Evolutionary conservation across 306 rosid genomes (phyloP), one percentile per base, ranked within the genome.

Genomic region (Fagus crenata): DNA sequence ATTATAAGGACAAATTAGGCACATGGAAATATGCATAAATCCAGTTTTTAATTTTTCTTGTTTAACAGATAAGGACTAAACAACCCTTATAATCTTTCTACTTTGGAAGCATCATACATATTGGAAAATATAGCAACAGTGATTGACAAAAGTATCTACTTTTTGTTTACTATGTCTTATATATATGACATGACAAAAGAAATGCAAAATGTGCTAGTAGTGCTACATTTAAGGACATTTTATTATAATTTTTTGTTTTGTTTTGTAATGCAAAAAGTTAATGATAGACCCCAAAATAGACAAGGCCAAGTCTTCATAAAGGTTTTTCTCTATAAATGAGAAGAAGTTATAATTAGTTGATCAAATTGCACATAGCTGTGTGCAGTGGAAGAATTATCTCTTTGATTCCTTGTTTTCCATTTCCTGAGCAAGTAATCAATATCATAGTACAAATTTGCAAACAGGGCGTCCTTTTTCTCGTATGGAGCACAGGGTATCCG

Each of bases 51-150:
- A 2, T 18, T 37, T 17, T 65, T 15, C 18, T 43, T 32, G 76
- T 69, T 12, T 46, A 33, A 6, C 43, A 49, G 69, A 49, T 49
- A 22, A 46, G 39, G 71, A 59, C 75, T 42, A 55, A 13, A 46
- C 56, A 70, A 54, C 4, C 2, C 41, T 36, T 35, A 22, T 33
- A 46, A 51, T 35, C 64, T 36, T 46, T 43, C 12, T 41, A 32
- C 31, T 71, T 49, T 28, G 72, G 77, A 72, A 56, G 76, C 70
- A 78, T 78, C 81, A 43, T 43, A 39, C 7, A n/a, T 28, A 46
- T 59, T 49, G 11, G 54, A 49, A 51, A 33, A 33, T 7, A 58
- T 46, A 46, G 8, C 11, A 46, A 46, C 51, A 46, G 11, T 46
- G 14, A 0, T 46, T 46, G 51, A 46, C 51, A 46, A 46, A 43